Conservation (phyloP, 805 yeast species). For the Candida anglica region DNA sequence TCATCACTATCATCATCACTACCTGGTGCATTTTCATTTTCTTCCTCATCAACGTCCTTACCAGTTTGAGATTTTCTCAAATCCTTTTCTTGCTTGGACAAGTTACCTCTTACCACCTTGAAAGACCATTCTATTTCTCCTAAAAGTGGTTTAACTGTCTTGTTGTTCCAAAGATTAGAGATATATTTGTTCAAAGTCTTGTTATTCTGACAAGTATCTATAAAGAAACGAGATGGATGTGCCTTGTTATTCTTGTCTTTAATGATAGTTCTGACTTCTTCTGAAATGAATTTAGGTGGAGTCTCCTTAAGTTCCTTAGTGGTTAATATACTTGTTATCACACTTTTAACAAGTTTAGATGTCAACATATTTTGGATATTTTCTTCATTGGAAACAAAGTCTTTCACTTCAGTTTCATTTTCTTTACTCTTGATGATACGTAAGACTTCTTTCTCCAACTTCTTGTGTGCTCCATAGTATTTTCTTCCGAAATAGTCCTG, state of each 20-base stretch:
- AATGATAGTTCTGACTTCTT: conserved; percentile 21
- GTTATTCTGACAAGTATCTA: conserved; percentile 34
- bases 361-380: conserved; percentile 21
- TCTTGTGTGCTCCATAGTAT: conserved; percentile 41
- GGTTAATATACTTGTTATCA: conserved; percentile 21
- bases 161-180: conserved; percentile 45
- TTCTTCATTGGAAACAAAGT: conserved; percentile 17
- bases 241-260: conserved; percentile 21
- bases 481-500: conserved; percentile 45
- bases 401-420: conserved; percentile 5
- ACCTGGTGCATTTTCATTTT: conserved; percentile 17
- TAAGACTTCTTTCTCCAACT: conserved; percentile 35
- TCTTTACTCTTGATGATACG: conserved; percentile 14
- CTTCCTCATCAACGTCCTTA: conserved; percentile 14
- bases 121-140: conserved; percentile 42
- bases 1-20: conserved; percentile 11
- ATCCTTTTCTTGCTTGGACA: conserved; percentile 33
- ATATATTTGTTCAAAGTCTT: conserved; percentile 42
- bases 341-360: conserved; percentile 28
- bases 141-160: conserved; percentile 29
- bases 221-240: conserved; percentile 49
- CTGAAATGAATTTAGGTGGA: conserved; percentile 33
- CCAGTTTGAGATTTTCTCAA: conserved; percentile 21
- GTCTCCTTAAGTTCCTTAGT: conserved; percentile 22
- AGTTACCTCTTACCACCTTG: conserved; percentile 44